Conservation (phyloP, 208 protist genomes). For the Acanthamoeba lenticulata region DNA sequence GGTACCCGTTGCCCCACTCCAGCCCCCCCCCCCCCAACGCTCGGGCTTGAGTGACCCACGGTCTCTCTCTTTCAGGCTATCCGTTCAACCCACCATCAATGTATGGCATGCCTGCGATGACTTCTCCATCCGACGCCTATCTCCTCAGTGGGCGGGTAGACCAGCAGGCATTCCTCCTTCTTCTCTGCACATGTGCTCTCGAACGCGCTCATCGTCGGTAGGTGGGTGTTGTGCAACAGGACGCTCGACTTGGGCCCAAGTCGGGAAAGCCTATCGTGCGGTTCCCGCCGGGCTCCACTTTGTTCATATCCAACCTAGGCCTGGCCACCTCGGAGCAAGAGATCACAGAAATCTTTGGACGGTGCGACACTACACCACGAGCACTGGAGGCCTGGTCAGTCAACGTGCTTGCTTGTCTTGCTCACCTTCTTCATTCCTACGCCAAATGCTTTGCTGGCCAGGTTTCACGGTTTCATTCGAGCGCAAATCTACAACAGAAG, state of each 20-base stretch:
- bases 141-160: not conserved
- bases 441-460: not conserved
- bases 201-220: too few relatives aligned
- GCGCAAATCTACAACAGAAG: slow-evolving; percentile 49
- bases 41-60: not conserved
- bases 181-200: too few relatives aligned
- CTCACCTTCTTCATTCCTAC: not conserved
- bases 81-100: slow-evolving; percentile 28
- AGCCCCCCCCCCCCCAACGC: not conserved
- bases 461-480: slow-evolving; percentile 14
- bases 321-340: not conserved
- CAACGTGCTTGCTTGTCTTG: too few relatives aligned
- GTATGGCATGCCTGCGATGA: slow-evolving; percentile 23
- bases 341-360: slow-evolving; percentile 26
- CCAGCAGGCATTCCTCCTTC: not conserved
- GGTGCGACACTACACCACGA: not conserved
- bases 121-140: not conserved
- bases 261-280: not conserved
- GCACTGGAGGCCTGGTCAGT: too few relatives aligned
- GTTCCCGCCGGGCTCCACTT: slow-evolving; percentile 34
- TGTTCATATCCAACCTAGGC: slow-evolving; percentile 51
- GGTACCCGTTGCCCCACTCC: not conserved
- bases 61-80: not conserved
- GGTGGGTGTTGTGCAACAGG: too few relatives aligned
- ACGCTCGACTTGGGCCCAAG: not conserved